These are phyloP conservation scores for Penstemon barbatus DNA, from an alignment of 257 asterid species.

Conservation along the genomic window DNA sequence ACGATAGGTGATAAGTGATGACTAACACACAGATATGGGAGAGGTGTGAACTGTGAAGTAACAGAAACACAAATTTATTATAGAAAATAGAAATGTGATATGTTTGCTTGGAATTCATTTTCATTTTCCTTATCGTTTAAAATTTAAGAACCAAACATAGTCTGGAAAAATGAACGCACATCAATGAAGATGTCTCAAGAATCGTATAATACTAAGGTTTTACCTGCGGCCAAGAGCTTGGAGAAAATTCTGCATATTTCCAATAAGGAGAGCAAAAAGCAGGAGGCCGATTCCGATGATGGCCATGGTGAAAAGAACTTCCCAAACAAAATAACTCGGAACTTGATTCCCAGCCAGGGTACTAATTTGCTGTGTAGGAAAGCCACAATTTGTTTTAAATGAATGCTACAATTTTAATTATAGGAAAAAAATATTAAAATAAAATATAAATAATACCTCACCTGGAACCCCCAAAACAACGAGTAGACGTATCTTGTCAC, in stretches of 20 bases:
- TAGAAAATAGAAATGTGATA: neutral
- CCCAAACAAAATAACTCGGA: constrained; percentile 80
- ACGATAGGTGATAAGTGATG: neutral
- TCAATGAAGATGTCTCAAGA: neutral
- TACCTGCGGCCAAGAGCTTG: constrained; percentile 95
- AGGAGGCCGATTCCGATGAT: constrained; percentile 82
- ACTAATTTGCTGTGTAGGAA: constrained; percentile 68
- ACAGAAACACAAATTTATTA: neutral
- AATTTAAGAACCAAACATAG: too few relatives aligned
- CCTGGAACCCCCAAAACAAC: constrained; percentile 99
- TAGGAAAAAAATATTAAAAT: neutral
- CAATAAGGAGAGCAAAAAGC: constrained; percentile 84
- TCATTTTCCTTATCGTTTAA: too few relatives aligned
- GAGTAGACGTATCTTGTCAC: constrained; percentile 74
- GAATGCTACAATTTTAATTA: neutral
- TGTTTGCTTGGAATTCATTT: too few relatives aligned
- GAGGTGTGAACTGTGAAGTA: too few relatives aligned
- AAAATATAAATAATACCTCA: constrained; percentile 58
- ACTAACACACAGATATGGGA: too few relatives aligned
- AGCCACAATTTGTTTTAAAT: constrained; percentile 14
- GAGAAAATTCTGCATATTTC: constrained; percentile 94
- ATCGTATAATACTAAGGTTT: neutral
- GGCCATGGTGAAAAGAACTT: constrained; percentile 84
- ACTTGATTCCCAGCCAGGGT: constrained; percentile 89
- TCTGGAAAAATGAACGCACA: too few relatives aligned